Percentiles rank a stretch among this genome's conserved stretches.
Evolutionary conservation across 345 rosid genomes (phyloP).

Genomic region (Eucalyptus regnans): DNA sequence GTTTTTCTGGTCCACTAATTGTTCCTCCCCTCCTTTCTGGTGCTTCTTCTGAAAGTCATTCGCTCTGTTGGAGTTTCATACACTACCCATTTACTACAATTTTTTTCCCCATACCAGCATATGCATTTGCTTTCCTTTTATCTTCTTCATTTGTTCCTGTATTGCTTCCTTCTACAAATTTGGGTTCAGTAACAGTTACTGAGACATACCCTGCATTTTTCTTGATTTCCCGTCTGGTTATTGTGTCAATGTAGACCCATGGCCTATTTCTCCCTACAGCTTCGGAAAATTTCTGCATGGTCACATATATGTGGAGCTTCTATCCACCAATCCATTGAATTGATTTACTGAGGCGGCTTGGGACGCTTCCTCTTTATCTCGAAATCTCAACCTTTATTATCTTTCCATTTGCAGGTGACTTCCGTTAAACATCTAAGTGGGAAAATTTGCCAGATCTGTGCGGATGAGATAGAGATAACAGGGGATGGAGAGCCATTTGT

Average conservation of each 20-base stretch:
- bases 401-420: constrained; percentile 32
- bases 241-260: not conserved
- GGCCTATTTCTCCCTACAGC: not conserved
- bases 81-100: not conserved
- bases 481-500: constrained; percentile 77
- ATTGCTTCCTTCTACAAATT: not conserved
- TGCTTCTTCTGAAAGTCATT: not conserved
- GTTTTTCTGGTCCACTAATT: not conserved
- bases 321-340: not conserved
- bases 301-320: not conserved
- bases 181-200: not conserved
- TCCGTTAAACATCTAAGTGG: constrained; percentile 62
- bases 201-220: not conserved
- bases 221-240: not conserved
- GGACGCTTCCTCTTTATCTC: not conserved
- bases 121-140: not conserved
- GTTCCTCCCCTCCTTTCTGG: not conserved
- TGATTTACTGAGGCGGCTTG: not conserved
- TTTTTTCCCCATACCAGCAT: not conserved
- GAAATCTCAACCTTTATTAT: not conserved
- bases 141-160: not conserved
- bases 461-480: constrained; percentile 68
- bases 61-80: not conserved
- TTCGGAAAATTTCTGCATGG: not conserved
- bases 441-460: constrained; percentile 87